phyloP scores from a whole-genome alignment of 352 stramenopile genomes.

The Globisporangium nunn region DNA sequence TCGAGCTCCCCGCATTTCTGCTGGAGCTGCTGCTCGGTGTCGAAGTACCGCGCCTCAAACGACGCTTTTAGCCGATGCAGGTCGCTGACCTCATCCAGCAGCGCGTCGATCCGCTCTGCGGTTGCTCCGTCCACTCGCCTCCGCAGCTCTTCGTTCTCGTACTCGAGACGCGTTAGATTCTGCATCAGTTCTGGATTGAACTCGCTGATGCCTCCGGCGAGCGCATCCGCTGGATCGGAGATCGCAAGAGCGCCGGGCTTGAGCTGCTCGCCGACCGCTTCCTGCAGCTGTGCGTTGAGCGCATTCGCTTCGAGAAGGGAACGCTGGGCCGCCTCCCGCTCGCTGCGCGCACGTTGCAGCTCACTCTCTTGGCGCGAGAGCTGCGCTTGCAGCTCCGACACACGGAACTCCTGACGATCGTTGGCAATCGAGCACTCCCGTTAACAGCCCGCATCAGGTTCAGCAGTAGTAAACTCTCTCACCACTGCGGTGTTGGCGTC shows the following conservation, averaged over 20 bases:
- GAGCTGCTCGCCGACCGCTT: slow-evolving; percentile 20
- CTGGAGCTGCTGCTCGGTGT: slow-evolving; percentile 21
- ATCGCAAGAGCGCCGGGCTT: not conserved
- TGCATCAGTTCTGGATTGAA: slow-evolving; percentile 66
- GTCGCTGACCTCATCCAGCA: slow-evolving; percentile 55
- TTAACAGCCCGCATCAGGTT: not conserved
- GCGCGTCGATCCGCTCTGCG: slow-evolving; percentile 37
- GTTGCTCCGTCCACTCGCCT: slow-evolving; percentile 47
- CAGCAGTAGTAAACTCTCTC: not conserved
- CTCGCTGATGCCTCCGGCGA: slow-evolving; percentile 38
- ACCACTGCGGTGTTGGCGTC: slow-evolving; percentile 57
- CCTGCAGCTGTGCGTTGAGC: slow-evolving; percentile 48
- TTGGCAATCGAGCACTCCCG: too few relatives aligned
- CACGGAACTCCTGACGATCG: slow-evolving; percentile 41
- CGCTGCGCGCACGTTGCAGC: slow-evolving; percentile 12
- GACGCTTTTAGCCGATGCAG: slow-evolving; percentile 53
- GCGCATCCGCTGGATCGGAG: slow-evolving; percentile 1
- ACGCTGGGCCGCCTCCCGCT: slow-evolving; percentile 23
- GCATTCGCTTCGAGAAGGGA: slow-evolving; percentile 30
- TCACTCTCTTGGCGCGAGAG: slow-evolving; percentile 29
- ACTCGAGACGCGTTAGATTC: slow-evolving; percentile 45
- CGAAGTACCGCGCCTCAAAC: slow-evolving; percentile 69
- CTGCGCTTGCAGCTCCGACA: slow-evolving; percentile 44
- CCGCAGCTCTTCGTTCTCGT: slow-evolving; percentile 48
- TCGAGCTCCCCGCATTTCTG: slow-evolving; percentile 6